These are phyloP conservation scores for Penicillium robsamsonii DNA, from an alignment of 495 filamentous ascomycete genomes.

Conservation along the genomic window DNA sequence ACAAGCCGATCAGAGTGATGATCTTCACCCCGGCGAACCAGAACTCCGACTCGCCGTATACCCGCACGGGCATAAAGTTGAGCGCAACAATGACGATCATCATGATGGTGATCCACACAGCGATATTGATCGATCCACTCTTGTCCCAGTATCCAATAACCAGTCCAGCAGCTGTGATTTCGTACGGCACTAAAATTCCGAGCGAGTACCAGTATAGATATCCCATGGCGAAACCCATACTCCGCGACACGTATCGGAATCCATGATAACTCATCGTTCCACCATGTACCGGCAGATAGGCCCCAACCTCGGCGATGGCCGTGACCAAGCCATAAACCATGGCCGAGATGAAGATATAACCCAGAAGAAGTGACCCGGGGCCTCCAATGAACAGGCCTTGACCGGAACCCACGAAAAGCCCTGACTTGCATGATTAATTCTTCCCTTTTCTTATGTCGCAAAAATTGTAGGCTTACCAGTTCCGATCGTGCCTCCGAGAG, in stretches of 20 bases:
- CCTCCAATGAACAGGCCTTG: slow-evolving; percentile 58
- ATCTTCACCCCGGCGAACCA: slow-evolving; percentile 75
- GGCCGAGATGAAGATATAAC: slow-evolving; percentile 58
- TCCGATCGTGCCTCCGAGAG: slow-evolving; percentile 68
- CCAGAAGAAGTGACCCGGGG: slow-evolving; percentile 63
- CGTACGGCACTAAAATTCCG: slow-evolving; percentile 66
- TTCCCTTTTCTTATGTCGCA: neutral
- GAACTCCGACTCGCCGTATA: slow-evolving; percentile 74
- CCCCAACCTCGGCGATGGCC: slow-evolving; percentile 63
- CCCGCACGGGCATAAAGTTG: slow-evolving; percentile 65
- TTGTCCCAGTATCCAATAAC: slow-evolving; percentile 72
- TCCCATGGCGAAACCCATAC: slow-evolving; percentile 62
- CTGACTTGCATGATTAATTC: neutral
- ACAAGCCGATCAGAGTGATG: slow-evolving; percentile 68
- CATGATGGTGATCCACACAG: slow-evolving; percentile 72
- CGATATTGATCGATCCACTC: slow-evolving; percentile 33
- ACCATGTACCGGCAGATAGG: slow-evolving; percentile 60
- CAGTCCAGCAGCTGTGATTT: slow-evolving; percentile 68
- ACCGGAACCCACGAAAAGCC: slow-evolving; percentile 54
- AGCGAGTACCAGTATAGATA: slow-evolving; percentile 59
- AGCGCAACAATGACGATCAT: slow-evolving; percentile 61
- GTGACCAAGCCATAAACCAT: slow-evolving; percentile 61
- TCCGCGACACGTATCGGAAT: slow-evolving; percentile 57
- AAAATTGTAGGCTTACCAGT: slow-evolving; percentile 40
- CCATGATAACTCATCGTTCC: slow-evolving; percentile 61